These are phyloP conservation scores for Cystofilobasidium ferigula DNA, from an alignment of 768 basidiomycete genomes.

Conservation along the genomic window DNA sequence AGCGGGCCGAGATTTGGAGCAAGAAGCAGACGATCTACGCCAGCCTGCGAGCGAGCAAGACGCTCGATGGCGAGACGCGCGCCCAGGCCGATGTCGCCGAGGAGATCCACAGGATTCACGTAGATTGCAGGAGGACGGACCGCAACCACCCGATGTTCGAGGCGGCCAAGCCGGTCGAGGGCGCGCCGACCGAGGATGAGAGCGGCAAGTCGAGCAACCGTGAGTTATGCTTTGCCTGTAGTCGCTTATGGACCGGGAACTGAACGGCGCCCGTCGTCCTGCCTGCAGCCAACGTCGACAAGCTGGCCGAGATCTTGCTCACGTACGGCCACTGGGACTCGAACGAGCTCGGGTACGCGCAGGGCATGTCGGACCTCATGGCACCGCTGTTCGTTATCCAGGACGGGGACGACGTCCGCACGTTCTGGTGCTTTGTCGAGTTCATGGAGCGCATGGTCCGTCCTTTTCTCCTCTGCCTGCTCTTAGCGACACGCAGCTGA, in stretches of 20 bases:
- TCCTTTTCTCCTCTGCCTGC: slow-evolving; percentile 18
- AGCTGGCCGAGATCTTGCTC: slow-evolving; percentile 70
- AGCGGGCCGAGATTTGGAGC: slow-evolving; percentile 54
- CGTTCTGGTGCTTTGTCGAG: slow-evolving; percentile 92
- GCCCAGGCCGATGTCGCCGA: slow-evolving; percentile 18
- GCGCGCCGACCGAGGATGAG: slow-evolving; percentile 31
- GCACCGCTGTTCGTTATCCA: slow-evolving; percentile 87
- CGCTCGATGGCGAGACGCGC: slow-evolving; percentile 5
- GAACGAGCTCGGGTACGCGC: slow-evolving; percentile 84
- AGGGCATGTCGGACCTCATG: slow-evolving; percentile 96
- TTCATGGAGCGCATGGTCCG: slow-evolving; percentile 91
- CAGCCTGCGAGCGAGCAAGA: slow-evolving; percentile 15
- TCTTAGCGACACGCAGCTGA: background rate
- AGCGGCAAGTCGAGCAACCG: slow-evolving; percentile 35
- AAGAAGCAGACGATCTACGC: slow-evolving; percentile 47
- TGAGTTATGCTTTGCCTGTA: slow-evolving; percentile 26
- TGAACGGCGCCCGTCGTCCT: background rate
- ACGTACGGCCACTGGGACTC: slow-evolving; percentile 79
- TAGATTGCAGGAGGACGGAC: slow-evolving; percentile 94
- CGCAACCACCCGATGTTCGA: slow-evolving; percentile 83
- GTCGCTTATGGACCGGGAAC: too few species aligned
- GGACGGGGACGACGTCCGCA: slow-evolving; percentile 74
- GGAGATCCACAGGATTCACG: slow-evolving; percentile 68
- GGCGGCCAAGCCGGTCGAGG: slow-evolving; percentile 52
- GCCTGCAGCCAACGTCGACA: slow-evolving; percentile 55